Evolutionary conservation across 306 rosid species (phyloP).

Genomic region (Pachyrhizus erosus): DNA sequence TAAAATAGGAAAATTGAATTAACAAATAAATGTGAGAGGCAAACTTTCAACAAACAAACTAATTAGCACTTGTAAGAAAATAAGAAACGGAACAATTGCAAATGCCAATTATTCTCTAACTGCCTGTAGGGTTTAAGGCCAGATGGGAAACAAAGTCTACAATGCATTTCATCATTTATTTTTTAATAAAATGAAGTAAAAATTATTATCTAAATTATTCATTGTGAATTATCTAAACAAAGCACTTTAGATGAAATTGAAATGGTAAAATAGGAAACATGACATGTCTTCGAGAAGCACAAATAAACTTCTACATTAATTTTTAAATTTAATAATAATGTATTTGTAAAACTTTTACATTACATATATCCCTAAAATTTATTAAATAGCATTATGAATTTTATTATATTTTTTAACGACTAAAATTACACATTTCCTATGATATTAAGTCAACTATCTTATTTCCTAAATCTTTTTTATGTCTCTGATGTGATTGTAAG

Average conservation of each 20-base stretch:
- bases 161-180: neutral
- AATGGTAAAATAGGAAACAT: neutral
- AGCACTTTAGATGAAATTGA: neutral
- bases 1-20: neutral
- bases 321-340: neutral
- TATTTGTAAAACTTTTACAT: neutral
- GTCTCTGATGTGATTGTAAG: neutral
- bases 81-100: neutral
- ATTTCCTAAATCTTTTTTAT: neutral
- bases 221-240: neutral
- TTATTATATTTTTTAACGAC: neutral
- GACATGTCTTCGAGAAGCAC: neutral
- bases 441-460: neutral
- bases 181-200: neutral
- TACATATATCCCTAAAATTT: neutral
- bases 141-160: neutral
- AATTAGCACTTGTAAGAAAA: neutral
- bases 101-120: neutral
- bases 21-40: neutral
- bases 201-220: neutral
- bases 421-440: neutral
- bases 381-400: no score
- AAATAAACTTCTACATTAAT: neutral
- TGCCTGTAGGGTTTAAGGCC: neutral
- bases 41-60: neutral